A percentile compares a stretch with the other conserved stretches of the same genome.
Evolutionary conservation across 2,329 filamentous ascomycete species (phyloP).

Genomic region (Phyllosticta capitalensis): DNA sequence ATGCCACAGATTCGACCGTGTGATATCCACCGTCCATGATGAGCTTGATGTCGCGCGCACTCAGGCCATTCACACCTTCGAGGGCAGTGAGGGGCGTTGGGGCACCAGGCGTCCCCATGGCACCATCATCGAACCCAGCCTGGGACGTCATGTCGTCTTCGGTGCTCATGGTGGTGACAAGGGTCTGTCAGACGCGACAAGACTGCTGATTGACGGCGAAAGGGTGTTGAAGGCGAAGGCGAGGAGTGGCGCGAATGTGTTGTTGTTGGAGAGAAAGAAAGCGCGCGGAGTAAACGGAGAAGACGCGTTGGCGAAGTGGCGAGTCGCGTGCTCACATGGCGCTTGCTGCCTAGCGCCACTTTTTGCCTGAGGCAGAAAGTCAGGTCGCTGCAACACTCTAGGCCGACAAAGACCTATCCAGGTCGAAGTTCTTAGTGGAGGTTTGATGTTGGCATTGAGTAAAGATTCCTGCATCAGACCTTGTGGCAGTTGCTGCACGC

Average conservation of each 20-base stretch:
- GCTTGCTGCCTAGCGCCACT: neutral
- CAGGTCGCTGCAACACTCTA: neutral
- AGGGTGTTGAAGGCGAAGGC: neutral
- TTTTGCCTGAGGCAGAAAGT: neutral
- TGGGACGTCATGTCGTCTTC: conserved; percentile 51
- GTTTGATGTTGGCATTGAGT: neutral
- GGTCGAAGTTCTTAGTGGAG: neutral
- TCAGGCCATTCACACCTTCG: conserved; percentile 80
- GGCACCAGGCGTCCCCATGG: conserved; percentile 76
- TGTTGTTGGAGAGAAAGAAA: neutral
- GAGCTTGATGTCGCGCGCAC: conserved; percentile 90
- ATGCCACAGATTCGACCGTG: conserved; percentile 91
- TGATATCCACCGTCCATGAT: conserved; percentile 88
- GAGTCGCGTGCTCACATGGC: conserved; percentile 1
- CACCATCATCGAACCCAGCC: conserved; percentile 56
- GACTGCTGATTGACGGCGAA: neutral
- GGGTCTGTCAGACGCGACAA: neutral
- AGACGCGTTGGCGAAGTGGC: conserved; percentile 5
- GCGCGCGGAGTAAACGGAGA: neutral
- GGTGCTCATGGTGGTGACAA: conserved; percentile 34
- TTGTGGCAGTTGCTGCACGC: too few relatives aligned
- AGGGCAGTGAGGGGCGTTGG: conserved; percentile 78
- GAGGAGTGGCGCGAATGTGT: neutral
- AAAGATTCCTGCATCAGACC: too few relatives aligned
- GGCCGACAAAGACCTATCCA: too few relatives aligned